A percentile compares a stretch with the other conserved stretches of the same genome.
Evolutionary conservation across 2,329 filamentous ascomycete genomes (phyloP).

Genomic region (Colletotrichum sp.): DNA sequence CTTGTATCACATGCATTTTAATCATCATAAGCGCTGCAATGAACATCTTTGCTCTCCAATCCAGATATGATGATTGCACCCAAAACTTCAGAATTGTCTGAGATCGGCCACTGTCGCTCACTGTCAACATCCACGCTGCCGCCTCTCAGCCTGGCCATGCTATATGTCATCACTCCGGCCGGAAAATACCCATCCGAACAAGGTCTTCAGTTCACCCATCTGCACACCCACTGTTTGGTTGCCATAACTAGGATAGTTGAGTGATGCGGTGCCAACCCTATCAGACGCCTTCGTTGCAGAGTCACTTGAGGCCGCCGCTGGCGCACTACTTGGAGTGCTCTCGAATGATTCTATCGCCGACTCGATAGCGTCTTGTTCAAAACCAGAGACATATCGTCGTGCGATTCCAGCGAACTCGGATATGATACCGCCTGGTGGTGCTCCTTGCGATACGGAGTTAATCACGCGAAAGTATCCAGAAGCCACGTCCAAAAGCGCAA

Average conservation of each 20-base stretch:
- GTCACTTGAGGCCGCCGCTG: neutral
- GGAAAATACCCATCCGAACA: neutral
- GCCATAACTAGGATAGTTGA: neutral
- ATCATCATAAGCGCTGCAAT: neutral
- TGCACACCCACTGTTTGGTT: neutral
- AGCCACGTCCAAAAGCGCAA: neutral
- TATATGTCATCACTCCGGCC: neutral
- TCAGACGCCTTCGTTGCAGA: neutral
- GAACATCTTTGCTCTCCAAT: neutral
- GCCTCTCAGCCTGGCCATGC: neutral
- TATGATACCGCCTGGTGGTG: neutral
- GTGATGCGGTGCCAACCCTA: neutral
- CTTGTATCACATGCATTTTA: neutral
- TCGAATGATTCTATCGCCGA: neutral
- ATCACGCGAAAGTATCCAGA: neutral
- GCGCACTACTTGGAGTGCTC: neutral
- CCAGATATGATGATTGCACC: fast-evolving
- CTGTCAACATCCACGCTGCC: neutral
- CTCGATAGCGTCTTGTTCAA: neutral
- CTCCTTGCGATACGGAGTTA: neutral
- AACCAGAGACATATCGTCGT: neutral
- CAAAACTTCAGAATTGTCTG: no score
- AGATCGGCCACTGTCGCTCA: neutral
- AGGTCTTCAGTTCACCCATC: neutral
- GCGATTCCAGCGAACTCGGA: neutral